Percentiles rank a stretch among this genome's conserved stretches.
phyloP scores from a whole-genome alignment of 768 basidiomycete species.

The Pleurotus eryngii region DNA sequence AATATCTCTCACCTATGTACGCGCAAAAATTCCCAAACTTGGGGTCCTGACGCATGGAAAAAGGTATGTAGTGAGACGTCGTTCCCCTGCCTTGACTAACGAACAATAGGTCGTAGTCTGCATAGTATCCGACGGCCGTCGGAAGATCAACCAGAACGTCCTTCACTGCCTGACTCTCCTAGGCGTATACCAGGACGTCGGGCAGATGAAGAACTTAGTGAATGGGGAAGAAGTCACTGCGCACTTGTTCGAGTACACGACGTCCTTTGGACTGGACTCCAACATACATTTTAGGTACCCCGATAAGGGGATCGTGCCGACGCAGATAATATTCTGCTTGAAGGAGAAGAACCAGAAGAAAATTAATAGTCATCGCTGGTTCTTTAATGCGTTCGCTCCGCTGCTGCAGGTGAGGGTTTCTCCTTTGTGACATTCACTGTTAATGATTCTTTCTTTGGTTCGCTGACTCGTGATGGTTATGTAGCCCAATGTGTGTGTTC shows the following conservation, averaged over 20 bases:
- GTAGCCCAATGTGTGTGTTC: constrained; percentile 87
- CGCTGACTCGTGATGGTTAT: constrained; percentile 2
- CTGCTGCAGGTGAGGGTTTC: constrained; percentile 63
- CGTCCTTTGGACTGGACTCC: constrained; percentile 75
- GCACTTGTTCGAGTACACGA: constrained; percentile 82
- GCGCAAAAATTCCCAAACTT: constrained; percentile 87
- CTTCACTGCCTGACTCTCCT: constrained; percentile 88
- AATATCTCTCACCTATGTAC: constrained; percentile 80
- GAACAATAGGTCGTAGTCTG: constrained; percentile 77
- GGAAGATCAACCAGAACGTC: constrained; percentile 78
- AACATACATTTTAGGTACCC: constrained; percentile 83
- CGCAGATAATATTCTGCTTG: constrained; percentile 89
- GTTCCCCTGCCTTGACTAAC: too few species aligned
- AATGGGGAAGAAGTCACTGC: constrained; percentile 68
- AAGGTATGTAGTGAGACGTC: constrained; percentile 46
- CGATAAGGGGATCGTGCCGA: constrained; percentile 90
- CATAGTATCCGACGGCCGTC: constrained; percentile 86
- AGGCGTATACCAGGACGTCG: constrained; percentile 80
- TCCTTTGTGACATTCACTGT: neutral
- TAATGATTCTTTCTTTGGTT: too few species aligned
- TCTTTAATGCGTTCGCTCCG: constrained; percentile 90
- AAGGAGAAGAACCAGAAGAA: constrained; percentile 97
- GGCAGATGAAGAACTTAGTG: constrained; percentile 59
- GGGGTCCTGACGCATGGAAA: constrained; percentile 97
- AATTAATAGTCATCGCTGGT: constrained; percentile 96